Percentiles rank a stretch among this genome's conserved stretches.
phyloP scores from a whole-genome alignment of 2,329 filamentous ascomycete genomes.

The Neoscytalidium dimidiatum region DNA sequence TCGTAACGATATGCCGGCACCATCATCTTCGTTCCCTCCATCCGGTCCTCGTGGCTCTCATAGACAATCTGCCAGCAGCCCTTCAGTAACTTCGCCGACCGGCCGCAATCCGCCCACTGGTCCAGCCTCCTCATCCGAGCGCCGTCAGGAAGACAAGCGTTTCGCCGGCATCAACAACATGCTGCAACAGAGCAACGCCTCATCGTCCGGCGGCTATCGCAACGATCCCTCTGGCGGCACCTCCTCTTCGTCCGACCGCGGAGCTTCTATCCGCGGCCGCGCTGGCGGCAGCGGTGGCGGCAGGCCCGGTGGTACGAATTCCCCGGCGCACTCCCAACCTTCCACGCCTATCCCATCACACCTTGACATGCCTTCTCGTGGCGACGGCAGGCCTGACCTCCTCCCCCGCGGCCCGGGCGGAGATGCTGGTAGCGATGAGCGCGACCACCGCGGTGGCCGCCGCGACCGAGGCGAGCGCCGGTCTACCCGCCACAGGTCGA shows the following conservation, averaged over 20 bases:
- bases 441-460: slow-evolving; percentile 6
- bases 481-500: slow-evolving; percentile 9
- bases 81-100: slow-evolving; percentile 27
- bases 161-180: slow-evolving; percentile 19
- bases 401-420: neutral
- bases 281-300: slow-evolving; percentile 16
- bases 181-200: slow-evolving; percentile 10
- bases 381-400: slow-evolving; percentile 8
- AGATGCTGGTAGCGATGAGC: neutral
- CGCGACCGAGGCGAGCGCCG: slow-evolving; percentile 11
- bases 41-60: slow-evolving; percentile 36
- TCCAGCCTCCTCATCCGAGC: slow-evolving; percentile 26
- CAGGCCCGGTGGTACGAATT: slow-evolving; percentile 22
- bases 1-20: slow-evolving; percentile 32
- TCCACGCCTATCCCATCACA: slow-evolving; percentile 28
- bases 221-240: slow-evolving; percentile 18
- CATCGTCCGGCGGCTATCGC: slow-evolving; percentile 17
- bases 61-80: neutral
- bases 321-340: slow-evolving; percentile 26
- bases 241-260: slow-evolving; percentile 22
- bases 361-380: slow-evolving; percentile 26
- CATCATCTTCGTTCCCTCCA: slow-evolving; percentile 18
- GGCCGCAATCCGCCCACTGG: slow-evolving; percentile 36
- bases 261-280: slow-evolving; percentile 30
- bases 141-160: slow-evolving; percentile 20